Conservation (phyloP, 768 basidiomycete genomes). For the Chalciporus sphaerocephalus region DNA sequence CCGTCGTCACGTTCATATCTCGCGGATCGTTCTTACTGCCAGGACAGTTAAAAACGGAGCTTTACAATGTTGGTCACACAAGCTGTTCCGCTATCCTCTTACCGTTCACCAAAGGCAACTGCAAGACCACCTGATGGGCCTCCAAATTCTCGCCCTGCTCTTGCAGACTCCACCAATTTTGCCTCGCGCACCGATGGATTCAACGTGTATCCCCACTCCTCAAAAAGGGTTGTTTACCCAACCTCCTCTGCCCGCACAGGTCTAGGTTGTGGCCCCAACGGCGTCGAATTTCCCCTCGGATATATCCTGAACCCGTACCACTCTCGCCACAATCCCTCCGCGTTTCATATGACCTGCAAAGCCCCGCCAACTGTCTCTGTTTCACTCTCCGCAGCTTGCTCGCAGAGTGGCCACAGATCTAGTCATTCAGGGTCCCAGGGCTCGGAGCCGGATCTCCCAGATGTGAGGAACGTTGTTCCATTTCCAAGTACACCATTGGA, state of each 20-base stretch:
- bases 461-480: conserved; percentile 33
- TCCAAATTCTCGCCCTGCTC: conserved; percentile 16
- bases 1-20: conserved; percentile 7
- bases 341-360: conserved; percentile 27
- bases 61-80: conserved; percentile 19
- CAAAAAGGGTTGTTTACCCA: conserved; percentile 15
- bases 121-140: background rate
- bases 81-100: conserved; percentile 2
- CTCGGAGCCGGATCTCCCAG: conserved; percentile 22
- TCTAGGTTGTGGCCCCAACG: conserved; percentile 10
- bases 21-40: conserved; percentile 10
- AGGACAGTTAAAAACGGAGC: conserved; percentile 2
- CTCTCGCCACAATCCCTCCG: conserved; percentile 13
- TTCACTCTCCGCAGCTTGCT: conserved; percentile 34
- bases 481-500: conserved; percentile 32
- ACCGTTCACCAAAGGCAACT: background rate
- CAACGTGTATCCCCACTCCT: background rate
- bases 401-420: conserved; percentile 11
- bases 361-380: conserved; percentile 38
- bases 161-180: conserved; percentile 26
- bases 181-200: conserved; percentile 6
- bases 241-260: conserved; percentile 19
- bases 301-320: background rate
- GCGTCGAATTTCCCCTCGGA: conserved; percentile 1
- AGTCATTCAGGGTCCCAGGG: conserved; percentile 6